phyloP scores from a whole-genome alignment of 2,329 filamentous ascomycete species.

The Trichophyton benhamiae region DNA sequence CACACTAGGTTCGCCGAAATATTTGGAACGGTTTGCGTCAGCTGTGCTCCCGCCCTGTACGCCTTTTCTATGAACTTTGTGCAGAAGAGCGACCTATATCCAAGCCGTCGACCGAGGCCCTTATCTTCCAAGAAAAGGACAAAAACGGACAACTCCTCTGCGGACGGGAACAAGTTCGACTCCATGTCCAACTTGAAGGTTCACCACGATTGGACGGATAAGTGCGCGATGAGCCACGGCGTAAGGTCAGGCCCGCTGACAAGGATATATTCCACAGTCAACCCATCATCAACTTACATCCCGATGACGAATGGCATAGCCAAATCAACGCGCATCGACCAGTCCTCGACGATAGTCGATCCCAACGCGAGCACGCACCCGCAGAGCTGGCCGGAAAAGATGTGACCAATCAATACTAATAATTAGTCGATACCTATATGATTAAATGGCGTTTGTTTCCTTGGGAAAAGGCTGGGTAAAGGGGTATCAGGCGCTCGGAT shows the following conservation, averaged over 20 bases:
- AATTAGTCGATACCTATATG: neutral
- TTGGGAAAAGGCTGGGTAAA: neutral
- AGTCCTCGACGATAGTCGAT: neutral
- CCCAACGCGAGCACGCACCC: neutral
- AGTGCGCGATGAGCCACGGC: neutral
- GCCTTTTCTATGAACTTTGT: neutral
- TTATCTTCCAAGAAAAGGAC: neutral
- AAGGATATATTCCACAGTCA: conserved; percentile 1
- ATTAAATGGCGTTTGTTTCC: neutral
- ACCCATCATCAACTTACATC: neutral
- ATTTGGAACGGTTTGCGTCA: neutral
- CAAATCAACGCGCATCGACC: conserved; percentile 1
- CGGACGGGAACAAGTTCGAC: neutral
- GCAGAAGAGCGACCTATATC: neutral
- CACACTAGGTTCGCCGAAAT: neutral
- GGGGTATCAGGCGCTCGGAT: neutral
- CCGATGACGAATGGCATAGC: neutral
- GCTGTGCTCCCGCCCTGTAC: neutral
- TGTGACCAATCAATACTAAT: neutral
- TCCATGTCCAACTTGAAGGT: neutral
- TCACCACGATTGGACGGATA: neutral
- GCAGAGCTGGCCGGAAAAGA: neutral
- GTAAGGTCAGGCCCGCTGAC: neutral
- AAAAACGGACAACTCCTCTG: neutral
- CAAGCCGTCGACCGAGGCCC: neutral